Conservation (phyloP, 2,329 filamentous ascomycete species). For the Trichoderma sp. region DNA sequence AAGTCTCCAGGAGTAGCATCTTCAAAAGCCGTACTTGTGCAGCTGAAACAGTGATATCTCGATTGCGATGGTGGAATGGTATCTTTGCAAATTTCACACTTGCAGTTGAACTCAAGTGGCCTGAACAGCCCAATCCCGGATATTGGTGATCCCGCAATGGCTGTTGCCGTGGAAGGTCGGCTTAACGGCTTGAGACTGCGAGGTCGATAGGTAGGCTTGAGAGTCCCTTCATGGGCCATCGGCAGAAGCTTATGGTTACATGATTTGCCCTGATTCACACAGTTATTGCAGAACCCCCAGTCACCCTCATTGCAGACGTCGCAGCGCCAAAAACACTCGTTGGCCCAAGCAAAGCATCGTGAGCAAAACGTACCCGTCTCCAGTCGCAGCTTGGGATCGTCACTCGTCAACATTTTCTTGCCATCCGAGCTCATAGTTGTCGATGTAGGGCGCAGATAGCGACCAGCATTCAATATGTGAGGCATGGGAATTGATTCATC, state of each 20-base stretch:
- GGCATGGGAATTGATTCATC: slow-evolving; percentile 51
- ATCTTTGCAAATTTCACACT: slow-evolving; percentile 77
- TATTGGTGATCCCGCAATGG: slow-evolving; percentile 53
- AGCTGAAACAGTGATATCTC: slow-evolving; percentile 80
- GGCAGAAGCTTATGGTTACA: slow-evolving; percentile 84
- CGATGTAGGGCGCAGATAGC: slow-evolving; percentile 57
- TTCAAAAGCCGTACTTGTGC: slow-evolving; percentile 57
- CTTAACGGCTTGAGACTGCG: slow-evolving; percentile 50
- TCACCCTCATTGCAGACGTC: slow-evolving; percentile 85
- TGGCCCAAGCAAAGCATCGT: slow-evolving; percentile 71
- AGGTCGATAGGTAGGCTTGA: slow-evolving; percentile 40
- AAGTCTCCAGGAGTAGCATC: slow-evolving; percentile 71
- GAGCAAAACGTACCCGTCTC: slow-evolving; percentile 86
- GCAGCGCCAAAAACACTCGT: slow-evolving; percentile 90
- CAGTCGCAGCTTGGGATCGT: slow-evolving; percentile 69
- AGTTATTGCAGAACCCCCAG: slow-evolving; percentile 91
- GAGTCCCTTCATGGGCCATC: slow-evolving; percentile 62
- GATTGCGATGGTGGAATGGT: slow-evolving; percentile 70
- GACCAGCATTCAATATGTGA: slow-evolving; percentile 62
- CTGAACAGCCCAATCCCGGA: slow-evolving; percentile 61
- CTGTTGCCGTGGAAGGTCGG: slow-evolving; percentile 52
- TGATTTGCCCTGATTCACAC: slow-evolving; percentile 78
- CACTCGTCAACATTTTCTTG: slow-evolving; percentile 62
- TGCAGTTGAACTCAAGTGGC: slow-evolving; percentile 71
- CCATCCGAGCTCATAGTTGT: slow-evolving; percentile 58